A percentile compares a stretch with the other conserved stretches of the same genome.
Conservation (phyloP, 805 yeast species). For the Allodekkera sacchari region DNA sequence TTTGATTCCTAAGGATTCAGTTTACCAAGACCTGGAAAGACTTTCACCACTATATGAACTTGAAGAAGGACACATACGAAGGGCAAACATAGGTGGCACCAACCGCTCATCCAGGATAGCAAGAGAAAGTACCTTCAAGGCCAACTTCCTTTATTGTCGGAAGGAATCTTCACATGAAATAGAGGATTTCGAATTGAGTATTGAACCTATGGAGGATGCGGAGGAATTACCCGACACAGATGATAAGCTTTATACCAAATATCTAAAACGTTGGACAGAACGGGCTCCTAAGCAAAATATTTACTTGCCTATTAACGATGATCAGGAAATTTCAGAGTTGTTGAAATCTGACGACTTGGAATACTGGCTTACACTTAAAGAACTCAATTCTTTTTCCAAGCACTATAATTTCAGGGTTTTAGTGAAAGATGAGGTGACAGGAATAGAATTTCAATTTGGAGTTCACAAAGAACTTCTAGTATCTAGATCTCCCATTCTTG, state of each 20-base stretch:
- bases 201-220: not conserved
- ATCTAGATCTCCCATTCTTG: slow-evolving; percentile 4
- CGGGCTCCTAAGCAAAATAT: not conserved
- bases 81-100: slow-evolving; percentile 2
- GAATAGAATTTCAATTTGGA: slow-evolving; percentile 4
- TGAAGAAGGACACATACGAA: slow-evolving; percentile 6
- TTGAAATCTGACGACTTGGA: slow-evolving; percentile 25
- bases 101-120: not conserved
- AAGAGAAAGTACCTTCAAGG: slow-evolving; percentile 5
- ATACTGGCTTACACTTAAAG: slow-evolving; percentile 15
- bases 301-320: slow-evolving; percentile 3
- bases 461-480: slow-evolving; percentile 8
- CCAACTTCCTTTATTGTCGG: slow-evolving; percentile 4
- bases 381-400: slow-evolving; percentile 5
- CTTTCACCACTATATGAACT: slow-evolving; percentile 40
- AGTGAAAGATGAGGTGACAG: slow-evolving; percentile 6
- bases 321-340: slow-evolving; percentile 22
- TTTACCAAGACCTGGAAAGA: slow-evolving; percentile 44
- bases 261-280: slow-evolving; percentile 13
- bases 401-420: slow-evolving; percentile 9
- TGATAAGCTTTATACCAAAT: slow-evolving; percentile 3
- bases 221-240: not conserved
- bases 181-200: slow-evolving; percentile 1
- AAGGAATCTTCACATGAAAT: not conserved
- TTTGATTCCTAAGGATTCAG: slow-evolving; percentile 36